These are phyloP conservation scores for Tulasnella sp. DNA, from an alignment of 768 basidiomycete genomes.

Conservation along the genomic window DNA sequence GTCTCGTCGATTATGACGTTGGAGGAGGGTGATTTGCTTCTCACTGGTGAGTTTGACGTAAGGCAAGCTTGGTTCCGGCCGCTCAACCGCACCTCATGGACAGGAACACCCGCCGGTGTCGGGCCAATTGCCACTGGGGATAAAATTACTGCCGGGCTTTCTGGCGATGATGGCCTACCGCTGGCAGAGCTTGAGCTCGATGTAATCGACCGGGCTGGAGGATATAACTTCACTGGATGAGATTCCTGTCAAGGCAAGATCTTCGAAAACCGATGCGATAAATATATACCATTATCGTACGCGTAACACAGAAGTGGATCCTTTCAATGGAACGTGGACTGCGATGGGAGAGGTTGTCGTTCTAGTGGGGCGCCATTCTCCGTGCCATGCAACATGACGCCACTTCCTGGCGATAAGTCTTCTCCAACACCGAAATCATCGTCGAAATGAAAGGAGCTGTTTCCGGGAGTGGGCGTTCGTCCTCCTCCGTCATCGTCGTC, in stretches of 20 bases:
- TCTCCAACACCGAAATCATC: slow-evolving; percentile 4
- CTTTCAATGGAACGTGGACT: neutral
- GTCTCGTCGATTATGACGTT: slow-evolving; percentile 93
- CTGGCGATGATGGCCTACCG: slow-evolving; percentile 31
- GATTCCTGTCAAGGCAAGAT: neutral
- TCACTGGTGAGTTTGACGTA: slow-evolving; percentile 6
- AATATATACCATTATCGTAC: neutral
- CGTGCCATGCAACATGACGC: neutral
- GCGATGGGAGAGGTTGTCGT: neutral
- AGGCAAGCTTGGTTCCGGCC: neutral
- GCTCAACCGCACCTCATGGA: slow-evolving; percentile 22
- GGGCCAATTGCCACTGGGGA: slow-evolving; percentile 70
- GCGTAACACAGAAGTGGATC: neutral
- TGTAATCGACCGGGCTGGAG: slow-evolving; percentile 54
- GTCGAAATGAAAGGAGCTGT: slow-evolving; percentile 33
- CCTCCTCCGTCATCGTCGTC: slow-evolving; percentile 29
- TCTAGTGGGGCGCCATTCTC: neutral
- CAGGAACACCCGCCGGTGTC: slow-evolving; percentile 87
- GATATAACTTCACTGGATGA: slow-evolving; percentile 43
- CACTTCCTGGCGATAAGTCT: neutral
- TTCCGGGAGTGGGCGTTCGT: slow-evolving; percentile 52
- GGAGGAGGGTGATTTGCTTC: slow-evolving; percentile 45
- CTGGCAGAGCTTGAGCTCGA: slow-evolving; percentile 55
- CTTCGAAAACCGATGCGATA: neutral
- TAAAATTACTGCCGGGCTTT: slow-evolving; percentile 59